Percentiles rank a stretch among this genome's conserved stretches.
phyloP scores from a whole-genome alignment of 768 basidiomycete species.

The Lentinus brumalis region DNA sequence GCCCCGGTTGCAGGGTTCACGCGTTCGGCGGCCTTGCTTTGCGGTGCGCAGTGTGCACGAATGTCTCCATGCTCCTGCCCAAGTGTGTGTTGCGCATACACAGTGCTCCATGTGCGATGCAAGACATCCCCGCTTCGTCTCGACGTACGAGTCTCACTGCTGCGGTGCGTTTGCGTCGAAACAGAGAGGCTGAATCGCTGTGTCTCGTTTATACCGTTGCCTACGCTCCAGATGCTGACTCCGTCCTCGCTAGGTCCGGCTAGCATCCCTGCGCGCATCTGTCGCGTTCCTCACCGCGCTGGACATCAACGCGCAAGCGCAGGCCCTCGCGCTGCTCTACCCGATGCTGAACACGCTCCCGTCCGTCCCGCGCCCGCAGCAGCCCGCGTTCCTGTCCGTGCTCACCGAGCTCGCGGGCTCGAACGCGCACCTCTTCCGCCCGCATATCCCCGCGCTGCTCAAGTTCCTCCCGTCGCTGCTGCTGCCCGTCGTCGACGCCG shows the following conservation, averaged over 20 bases:
- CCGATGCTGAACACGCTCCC: slow-evolving; percentile 79
- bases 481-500: slow-evolving; percentile 59
- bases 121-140: too few species aligned
- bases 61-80: too few species aligned
- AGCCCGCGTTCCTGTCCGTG: slow-evolving; percentile 66
- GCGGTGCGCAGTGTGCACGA: too few species aligned
- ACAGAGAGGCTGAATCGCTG: too few species aligned
- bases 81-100: too few species aligned
- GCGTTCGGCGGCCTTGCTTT: too few species aligned
- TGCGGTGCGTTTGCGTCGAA: too few species aligned
- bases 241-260: slow-evolving; percentile 54
- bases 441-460: slow-evolving; percentile 68
- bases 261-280: slow-evolving; percentile 69
- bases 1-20: too few species aligned
- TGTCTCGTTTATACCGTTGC: not conserved
- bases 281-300: slow-evolving; percentile 68
- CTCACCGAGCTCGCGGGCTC: slow-evolving; percentile 71
- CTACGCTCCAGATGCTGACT: not conserved
- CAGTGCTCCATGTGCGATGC: too few species aligned
- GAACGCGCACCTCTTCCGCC: slow-evolving; percentile 70
- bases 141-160: too few species aligned
- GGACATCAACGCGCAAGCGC: slow-evolving; percentile 61
- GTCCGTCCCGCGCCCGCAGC: slow-evolving; percentile 50
- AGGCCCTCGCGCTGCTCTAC: slow-evolving; percentile 59
- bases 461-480: slow-evolving; percentile 72